phyloP scores from a whole-genome alignment of 495 filamentous ascomycete genomes.

The Collariella sp. region DNA sequence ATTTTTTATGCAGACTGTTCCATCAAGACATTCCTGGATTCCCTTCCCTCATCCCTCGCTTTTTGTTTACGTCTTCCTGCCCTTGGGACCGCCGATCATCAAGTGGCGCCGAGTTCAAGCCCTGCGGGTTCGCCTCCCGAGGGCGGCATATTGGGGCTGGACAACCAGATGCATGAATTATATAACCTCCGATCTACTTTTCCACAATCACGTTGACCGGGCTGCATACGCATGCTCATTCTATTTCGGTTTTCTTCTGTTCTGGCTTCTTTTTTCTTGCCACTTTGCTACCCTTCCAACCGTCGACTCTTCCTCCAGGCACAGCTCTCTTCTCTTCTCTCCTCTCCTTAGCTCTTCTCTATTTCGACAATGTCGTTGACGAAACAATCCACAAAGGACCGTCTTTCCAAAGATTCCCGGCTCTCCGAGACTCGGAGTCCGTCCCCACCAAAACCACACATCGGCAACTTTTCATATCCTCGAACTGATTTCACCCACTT shows the following conservation, averaged over 20 bases:
- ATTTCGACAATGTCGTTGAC: not conserved
- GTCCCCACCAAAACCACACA: not conserved
- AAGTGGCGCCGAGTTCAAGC: not conserved
- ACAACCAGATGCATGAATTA: not conserved
- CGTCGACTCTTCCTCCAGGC: not conserved
- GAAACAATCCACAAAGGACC: conserved; percentile 8
- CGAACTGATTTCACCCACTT: conserved; percentile 1
- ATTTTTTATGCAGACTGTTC: not conserved
- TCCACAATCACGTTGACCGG: not conserved
- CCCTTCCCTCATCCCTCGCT: conserved; percentile 3
- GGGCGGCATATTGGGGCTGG: not conserved
- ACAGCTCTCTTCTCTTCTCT: not conserved
- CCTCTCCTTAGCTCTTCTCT: not conserved
- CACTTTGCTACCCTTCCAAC: not conserved
- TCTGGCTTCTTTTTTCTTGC: not conserved
- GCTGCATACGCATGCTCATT: not conserved
- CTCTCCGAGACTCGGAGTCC: not conserved
- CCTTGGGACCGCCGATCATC: conserved; percentile 2
- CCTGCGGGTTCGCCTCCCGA: not conserved
- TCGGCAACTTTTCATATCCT: conserved; percentile 18
- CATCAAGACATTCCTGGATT: conserved; percentile 1
- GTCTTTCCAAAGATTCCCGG: not conserved
- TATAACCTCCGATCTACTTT: not conserved
- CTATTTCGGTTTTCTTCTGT: not conserved
- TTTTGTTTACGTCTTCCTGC: not conserved